These are phyloP conservation scores for Aspergillus bridgeri DNA, from an alignment of 495 filamentous ascomycete species.

Conservation along the genomic window DNA sequence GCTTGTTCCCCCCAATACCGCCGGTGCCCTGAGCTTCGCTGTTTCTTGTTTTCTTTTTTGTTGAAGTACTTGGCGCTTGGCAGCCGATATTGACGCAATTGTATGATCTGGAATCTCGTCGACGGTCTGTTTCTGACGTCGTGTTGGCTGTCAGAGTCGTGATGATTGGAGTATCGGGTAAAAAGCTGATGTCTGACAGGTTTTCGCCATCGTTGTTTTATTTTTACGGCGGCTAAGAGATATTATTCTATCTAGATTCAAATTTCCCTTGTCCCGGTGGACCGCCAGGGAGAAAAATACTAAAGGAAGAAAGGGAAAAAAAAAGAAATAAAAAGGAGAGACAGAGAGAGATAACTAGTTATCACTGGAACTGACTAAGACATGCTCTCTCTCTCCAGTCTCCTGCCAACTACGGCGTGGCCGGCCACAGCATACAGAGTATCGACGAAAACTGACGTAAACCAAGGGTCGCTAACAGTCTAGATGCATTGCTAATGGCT, in stretches of 20 bases:
- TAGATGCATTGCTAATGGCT: not conserved
- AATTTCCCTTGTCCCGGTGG: not conserved
- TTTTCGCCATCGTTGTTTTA: not conserved
- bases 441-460: not conserved
- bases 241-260: not conserved
- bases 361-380: not conserved
- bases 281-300: not conserved
- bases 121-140: not conserved
- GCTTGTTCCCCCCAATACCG: not conserved
- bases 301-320: no score
- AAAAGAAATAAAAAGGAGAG: no score
- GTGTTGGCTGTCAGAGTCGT: not conserved
- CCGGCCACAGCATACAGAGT: not conserved
- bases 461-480: not conserved
- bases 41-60: not conserved
- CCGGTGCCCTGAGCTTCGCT: not conserved
- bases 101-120: not conserved
- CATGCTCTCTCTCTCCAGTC: not conserved
- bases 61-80: not conserved
- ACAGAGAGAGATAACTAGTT: no score
- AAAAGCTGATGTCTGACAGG: not conserved
- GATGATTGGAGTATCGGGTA: not conserved
- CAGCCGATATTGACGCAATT: not conserved
- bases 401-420: not conserved
- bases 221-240: not conserved